Base-by-base conservation (phyloP, 441 rosid genomes). In the Viola pubescens region DNA sequence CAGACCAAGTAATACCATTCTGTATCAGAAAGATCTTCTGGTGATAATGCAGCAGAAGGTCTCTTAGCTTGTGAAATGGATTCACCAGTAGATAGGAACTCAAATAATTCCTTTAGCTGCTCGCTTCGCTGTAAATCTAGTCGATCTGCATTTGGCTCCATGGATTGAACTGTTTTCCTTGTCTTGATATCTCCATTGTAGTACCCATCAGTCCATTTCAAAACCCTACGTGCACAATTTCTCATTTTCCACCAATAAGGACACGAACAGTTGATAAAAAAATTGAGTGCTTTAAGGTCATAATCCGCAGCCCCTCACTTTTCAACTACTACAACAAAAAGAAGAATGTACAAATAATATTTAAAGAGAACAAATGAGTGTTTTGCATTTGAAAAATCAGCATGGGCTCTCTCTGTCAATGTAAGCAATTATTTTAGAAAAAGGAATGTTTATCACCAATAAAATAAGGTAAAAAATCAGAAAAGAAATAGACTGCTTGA, bases 1-100 rank as follows among this genome's bases (percentile, higher is more conserved):
- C 97, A 92, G 60, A 92, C 97, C 80, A 92, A 77, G 76, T 85
- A 92, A 62, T 89, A 92, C 98, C 98, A 92, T 79, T 92, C 97
- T 4, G 96, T 77, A 73, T 88, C 96, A 34, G 96, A 78, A 59
- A 94, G 97, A 73, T 94, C 97, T 64, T 88, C 99, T 8, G 97
- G 99, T 4, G 97, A 94, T 37, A 94, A 83, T 56, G 95, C 82
- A 11, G 86, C 83, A 48, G 96, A 84, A 43, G 86, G 88, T 67
- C 90, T 79, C 71, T 82, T 80, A 52, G 82, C 81, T 62, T 82
- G 90, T 16, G 87, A 72, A 46, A 69, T 76, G 34, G 79, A 80
- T 66, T 85, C 96, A 14, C 84, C 86, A 6, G 79, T 64, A 0
- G 89, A 85, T 26, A 94, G 89, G 19, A 90, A 86, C 53, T 83